Conservation (phyloP, 73 alveolate genomes). For the Blepharisma japonicum region DNA sequence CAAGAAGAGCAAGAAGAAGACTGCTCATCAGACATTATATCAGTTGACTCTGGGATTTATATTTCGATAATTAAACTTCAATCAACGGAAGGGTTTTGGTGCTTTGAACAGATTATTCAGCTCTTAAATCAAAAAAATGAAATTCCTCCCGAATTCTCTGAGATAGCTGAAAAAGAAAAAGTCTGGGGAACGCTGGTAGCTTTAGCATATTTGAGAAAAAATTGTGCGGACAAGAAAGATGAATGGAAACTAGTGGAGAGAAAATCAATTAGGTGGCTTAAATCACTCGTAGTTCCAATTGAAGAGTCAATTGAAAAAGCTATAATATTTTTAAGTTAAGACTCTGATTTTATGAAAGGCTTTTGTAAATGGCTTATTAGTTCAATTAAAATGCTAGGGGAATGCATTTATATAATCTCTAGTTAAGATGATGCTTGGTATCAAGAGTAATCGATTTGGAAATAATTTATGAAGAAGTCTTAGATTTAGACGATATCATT, state of each 20-base stretch:
- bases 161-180: neutral
- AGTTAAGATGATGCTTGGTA: too few relatives aligned
- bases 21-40: neutral
- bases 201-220: neutral
- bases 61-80: neutral
- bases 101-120: neutral
- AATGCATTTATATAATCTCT: too few relatives aligned
- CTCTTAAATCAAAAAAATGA: neutral
- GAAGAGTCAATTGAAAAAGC: too few relatives aligned
- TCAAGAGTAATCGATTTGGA: too few relatives aligned
- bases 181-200: neutral
- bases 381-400: too few relatives aligned
- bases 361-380: too few relatives aligned
- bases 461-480: too few relatives aligned
- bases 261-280: neutral
- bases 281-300: too few relatives aligned
- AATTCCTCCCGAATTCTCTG: neutral
- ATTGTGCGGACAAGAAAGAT: neutral
- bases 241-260: neutral
- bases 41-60: neutral
- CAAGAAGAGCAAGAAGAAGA: neutral
- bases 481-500: too few relatives aligned
- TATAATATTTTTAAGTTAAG: too few relatives aligned
- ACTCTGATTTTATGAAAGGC: too few relatives aligned
- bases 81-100: conserved; percentile 9